Base-by-base conservation (phyloP, 2,329 filamentous ascomycete genomes). In the Phoma sp. region DNA sequence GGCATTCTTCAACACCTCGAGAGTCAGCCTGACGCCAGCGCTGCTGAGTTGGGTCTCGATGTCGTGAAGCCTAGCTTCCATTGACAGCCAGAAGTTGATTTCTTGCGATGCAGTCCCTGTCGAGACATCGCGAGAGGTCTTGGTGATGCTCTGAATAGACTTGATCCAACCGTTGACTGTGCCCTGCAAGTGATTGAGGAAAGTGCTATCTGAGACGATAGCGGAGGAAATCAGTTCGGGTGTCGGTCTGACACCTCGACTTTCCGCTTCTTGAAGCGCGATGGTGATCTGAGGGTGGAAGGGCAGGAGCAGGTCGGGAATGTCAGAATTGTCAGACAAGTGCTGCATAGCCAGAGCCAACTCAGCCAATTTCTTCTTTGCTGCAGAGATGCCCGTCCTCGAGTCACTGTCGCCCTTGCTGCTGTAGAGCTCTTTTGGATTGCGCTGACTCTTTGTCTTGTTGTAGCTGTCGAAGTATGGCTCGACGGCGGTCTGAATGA, bases 81-180 rank as follows among this genome's bases (percentile, higher is more conserved):
- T 96, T 2, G 92, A 96, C 45, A 99, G 77, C 95, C 95, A 99
- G 71, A 99, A 99, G 75, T 97, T 97, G 75, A 99, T 96, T 75
- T 99, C 95, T 74, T 98, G 95, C 52, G 91, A 93, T 29, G 95
- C 95, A 22, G 92, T 96, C 29, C 87, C 83, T 61, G 84, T 82
- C 73, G 88, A 72, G 0, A 91, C 87, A 66, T 99, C 95, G 68
- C 92, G 87, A 36, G 91, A 91, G 80, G 96, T 89, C 77, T 96
- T 96, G 35, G 95, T 99, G 65, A 97, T 96, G 42, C 89, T 89
- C 74, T 97, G 93, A 61, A 99, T 99, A 9, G 93, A 96, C 78
- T 96, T 96, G 78, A 99, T 99, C 95, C 95, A 99, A 59, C 89
- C 88, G 74, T 98, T 99, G 57, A 98, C 95, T 43, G 89, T 95